phyloP scores from a whole-genome alignment of 805 yeast genomes.

The Metschnikowia vanudenii region DNA sequence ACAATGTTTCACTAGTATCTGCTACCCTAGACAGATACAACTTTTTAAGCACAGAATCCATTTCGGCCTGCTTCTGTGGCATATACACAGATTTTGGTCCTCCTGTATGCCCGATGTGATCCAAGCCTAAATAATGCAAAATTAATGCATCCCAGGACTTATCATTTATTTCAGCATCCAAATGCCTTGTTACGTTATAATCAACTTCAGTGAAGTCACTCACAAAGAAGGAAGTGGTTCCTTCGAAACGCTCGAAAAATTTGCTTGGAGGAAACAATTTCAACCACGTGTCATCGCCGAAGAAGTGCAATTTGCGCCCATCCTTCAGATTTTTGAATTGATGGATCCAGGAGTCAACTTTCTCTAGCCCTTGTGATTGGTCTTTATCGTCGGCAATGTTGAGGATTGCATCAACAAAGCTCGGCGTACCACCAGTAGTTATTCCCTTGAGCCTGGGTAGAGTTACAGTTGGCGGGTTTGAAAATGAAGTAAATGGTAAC shows the following conservation, averaged over 20 bases:
- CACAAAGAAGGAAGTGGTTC: constrained; percentile 91
- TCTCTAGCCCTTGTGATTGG: constrained; percentile 60
- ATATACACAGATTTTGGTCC: constrained; percentile 82
- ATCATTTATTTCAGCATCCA: constrained; percentile 54
- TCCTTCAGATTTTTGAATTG: constrained; percentile 50
- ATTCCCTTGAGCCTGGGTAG: constrained; percentile 90
- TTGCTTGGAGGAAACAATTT: constrained; percentile 68
- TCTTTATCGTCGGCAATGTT: constrained; percentile 91
- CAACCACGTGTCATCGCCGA: constrained; percentile 98
- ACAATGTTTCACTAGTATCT: constrained; percentile 46
- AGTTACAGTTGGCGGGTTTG: constrained; percentile 96
- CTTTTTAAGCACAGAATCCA: constrained; percentile 65
- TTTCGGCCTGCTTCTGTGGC: constrained; percentile 79
- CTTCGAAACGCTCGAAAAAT: constrained; percentile 66
- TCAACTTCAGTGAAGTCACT: constrained; percentile 95
- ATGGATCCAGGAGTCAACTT: constrained; percentile 83
- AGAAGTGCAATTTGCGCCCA: constrained; percentile 63
- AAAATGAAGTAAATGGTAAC: constrained; percentile 84
- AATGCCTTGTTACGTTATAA: constrained; percentile 84
- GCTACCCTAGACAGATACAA: constrained; percentile 39
- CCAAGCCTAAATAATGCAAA: constrained; percentile 88
- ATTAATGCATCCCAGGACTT: constrained; percentile 79
- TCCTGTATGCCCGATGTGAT: constrained; percentile 97
- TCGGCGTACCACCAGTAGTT: constrained; percentile 93
- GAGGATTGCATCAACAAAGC: constrained; percentile 87